phyloP scores from a whole-genome alignment of 1,139 yeast species.

The Candida sanyaensis region DNA sequence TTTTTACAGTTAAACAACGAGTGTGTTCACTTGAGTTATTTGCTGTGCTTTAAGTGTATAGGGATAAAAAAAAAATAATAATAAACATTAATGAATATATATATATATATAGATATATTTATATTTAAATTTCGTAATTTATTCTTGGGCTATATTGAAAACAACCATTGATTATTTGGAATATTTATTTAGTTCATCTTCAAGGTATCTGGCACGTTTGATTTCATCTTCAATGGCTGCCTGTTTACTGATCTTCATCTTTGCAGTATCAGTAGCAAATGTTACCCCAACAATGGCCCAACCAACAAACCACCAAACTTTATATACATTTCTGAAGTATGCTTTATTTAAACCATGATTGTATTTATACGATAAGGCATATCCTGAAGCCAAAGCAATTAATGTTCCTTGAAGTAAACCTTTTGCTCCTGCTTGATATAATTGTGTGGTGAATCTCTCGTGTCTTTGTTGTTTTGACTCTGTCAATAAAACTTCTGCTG shows the following conservation, averaged over 20 bases:
- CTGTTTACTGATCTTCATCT: constrained; percentile 33
- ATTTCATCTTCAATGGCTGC: constrained; percentile 43
- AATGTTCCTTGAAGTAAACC: constrained; percentile 43
- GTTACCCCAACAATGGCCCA: constrained; percentile 45
- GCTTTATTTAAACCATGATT: constrained; percentile 36
- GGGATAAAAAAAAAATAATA: not conserved
- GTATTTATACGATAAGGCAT: constrained; percentile 31
- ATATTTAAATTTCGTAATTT: no score
- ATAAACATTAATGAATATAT: not conserved
- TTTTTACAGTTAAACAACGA: constrained; percentile 52
- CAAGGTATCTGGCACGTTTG: constrained; percentile 24
- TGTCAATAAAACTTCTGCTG: constrained; percentile 2
- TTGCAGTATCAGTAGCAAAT: constrained; percentile 40
- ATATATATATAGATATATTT: not conserved
- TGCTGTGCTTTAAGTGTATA: not conserved
- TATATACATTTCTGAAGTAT: constrained; percentile 39
- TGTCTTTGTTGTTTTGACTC: constrained; percentile 16
- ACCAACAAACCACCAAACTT: constrained; percentile 38
- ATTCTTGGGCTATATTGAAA: no score
- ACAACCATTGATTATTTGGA: not conserved
- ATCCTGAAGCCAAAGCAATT: constrained; percentile 38
- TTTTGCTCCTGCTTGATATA: constrained; percentile 39
- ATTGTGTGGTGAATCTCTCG: constrained; percentile 23
- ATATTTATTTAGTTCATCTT: constrained; percentile 18
- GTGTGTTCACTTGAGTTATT: not conserved